Evolutionary conservation across 257 asterid species (phyloP), one percentile per base, ranked within the genome.

Genomic region (Nicotiana tabacum): DNA sequence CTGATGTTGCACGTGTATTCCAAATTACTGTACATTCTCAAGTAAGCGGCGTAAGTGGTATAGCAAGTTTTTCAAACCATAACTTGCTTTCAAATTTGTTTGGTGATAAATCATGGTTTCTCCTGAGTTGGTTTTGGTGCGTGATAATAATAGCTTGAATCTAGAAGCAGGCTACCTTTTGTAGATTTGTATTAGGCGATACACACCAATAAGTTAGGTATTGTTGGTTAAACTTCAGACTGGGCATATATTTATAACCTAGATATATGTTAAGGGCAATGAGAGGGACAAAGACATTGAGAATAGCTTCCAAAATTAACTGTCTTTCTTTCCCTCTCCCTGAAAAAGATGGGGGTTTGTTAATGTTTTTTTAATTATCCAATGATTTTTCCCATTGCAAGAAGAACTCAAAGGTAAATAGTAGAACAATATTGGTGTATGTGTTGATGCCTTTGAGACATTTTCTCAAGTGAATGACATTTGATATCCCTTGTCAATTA

Each of bases 1-100:
- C 96, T 0, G 98, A 96, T 70, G 97, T 91, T 16, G 98, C 98
- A 9, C 94, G 98, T 82, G 93, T 96, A 82, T 90, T 96, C 77
- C 93, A 94, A 87, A 92, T 96, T 79, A 90, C 93, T 12, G 97
- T 94, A 67, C 99, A 96, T 90, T 93, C 91, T 65, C 99, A 96
- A 89, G 99, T 96, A 90, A 89, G 98, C 82, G 67, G 65, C 76
- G 60, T 84, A 70, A 82, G 85, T 80, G 18, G 78, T 61, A 29
- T 60, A 18, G 46, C 68, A 66, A 70, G 70, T 80, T 70, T 48
- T 48, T 2, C 16, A 21, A 60, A 6, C 29, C 43, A 3, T 56
- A 48, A 66, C 7, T 30, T 78, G 58, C 30, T 9, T 64, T 35
- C 24, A 72, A 46, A 24, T 37, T 43, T 48, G 60, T 56, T 5